Percentiles rank a stretch among this genome's conserved stretches.
Evolutionary conservation across 345 rosid species (phyloP).

Genomic region (Arabis alpina): DNA sequence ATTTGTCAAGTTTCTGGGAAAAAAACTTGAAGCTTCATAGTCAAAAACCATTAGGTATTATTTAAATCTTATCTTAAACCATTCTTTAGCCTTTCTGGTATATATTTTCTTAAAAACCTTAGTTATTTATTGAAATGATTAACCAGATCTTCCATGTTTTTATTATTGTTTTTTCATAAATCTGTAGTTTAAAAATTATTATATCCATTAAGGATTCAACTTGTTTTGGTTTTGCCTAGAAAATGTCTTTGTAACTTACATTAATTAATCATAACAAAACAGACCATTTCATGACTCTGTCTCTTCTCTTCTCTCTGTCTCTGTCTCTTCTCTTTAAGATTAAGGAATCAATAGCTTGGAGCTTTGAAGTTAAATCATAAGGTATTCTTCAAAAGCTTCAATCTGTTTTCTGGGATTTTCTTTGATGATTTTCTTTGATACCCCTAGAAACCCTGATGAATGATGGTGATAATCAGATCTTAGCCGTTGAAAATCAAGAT

Average conservation of each 20-base stretch:
- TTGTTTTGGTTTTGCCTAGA: slow-evolving; percentile 30
- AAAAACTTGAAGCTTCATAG: slow-evolving; percentile 34
- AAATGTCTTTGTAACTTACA: slow-evolving; percentile 35
- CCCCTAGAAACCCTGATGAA: neutral
- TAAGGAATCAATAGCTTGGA: slow-evolving; percentile 27
- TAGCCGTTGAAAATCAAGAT: slow-evolving; percentile 20
- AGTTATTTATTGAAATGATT: slow-evolving; percentile 23
- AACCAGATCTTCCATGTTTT: slow-evolving; percentile 23
- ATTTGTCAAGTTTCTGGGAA: slow-evolving; percentile 30
- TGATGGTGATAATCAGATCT: slow-evolving; percentile 24
- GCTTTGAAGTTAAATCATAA: slow-evolving; percentile 22
- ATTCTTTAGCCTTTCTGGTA: slow-evolving; percentile 11
- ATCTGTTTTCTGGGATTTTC: slow-evolving; percentile 10
- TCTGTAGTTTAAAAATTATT: slow-evolving; percentile 6
- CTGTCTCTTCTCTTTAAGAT: slow-evolving; percentile 2
- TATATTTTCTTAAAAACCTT: neutral
- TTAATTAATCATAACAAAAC: slow-evolving; percentile 11
- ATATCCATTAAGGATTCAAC: slow-evolving; percentile 33
- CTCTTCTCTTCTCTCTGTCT: slow-evolving; percentile 5
- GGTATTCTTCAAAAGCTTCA: slow-evolving; percentile 16
- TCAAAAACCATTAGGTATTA: neutral
- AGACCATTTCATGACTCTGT: slow-evolving; percentile 32
- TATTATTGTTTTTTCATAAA: neutral
- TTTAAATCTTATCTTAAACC: slow-evolving; percentile 24
- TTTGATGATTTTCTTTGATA: no score